Evolutionary conservation across 2,329 filamentous ascomycete species (phyloP).

Genomic region (Nigrograna mackinnonii): DNA sequence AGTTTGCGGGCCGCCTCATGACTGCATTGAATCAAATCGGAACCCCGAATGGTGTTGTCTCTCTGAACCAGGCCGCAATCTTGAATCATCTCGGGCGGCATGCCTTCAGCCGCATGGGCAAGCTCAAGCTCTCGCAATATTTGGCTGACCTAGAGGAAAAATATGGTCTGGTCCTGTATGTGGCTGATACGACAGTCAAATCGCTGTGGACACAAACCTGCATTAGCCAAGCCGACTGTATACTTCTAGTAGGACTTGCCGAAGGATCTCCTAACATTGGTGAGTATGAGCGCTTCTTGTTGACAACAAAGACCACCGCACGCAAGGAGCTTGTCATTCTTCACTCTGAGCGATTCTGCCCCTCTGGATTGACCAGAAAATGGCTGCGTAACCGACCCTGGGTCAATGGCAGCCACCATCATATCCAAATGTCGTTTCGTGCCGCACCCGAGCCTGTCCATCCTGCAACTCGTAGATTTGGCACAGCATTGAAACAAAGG

Average conservation of each 20-base stretch:
- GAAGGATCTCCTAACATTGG: constrained; percentile 89
- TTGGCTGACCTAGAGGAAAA: constrained; percentile 96
- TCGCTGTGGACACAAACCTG: constrained; percentile 98
- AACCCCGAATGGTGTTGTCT: constrained; percentile 85
- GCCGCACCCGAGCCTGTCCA: constrained; percentile 76
- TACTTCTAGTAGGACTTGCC: constrained; percentile 86
- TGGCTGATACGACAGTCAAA: constrained; percentile 96
- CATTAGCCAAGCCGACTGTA: constrained; percentile 95
- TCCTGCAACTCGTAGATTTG: constrained; percentile 75
- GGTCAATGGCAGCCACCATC: constrained; percentile 98
- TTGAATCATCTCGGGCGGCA: constrained; percentile 93
- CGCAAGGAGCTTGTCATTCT: constrained; percentile 89
- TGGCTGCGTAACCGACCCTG: constrained; percentile 91
- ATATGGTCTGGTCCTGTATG: constrained; percentile 91
- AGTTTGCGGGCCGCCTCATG: constrained; percentile 89
- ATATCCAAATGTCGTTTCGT: constrained; percentile 93
- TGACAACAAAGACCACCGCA: constrained; percentile 96
- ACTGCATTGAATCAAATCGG: constrained; percentile 89
- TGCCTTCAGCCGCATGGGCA: constrained; percentile 97
- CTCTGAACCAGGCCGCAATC: constrained; percentile 90
- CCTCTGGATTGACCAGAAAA: constrained; percentile 79
- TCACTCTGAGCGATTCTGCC: constrained; percentile 85
- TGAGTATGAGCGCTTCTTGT: constrained; percentile 93
- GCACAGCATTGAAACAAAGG: constrained; percentile 84
- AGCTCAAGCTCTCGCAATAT: constrained; percentile 93